Percentiles rank a stretch among this genome's conserved stretches.
phyloP scores from a whole-genome alignment of 352 stramenopile genomes.

The Aphanomyces cochlioides region DNA sequence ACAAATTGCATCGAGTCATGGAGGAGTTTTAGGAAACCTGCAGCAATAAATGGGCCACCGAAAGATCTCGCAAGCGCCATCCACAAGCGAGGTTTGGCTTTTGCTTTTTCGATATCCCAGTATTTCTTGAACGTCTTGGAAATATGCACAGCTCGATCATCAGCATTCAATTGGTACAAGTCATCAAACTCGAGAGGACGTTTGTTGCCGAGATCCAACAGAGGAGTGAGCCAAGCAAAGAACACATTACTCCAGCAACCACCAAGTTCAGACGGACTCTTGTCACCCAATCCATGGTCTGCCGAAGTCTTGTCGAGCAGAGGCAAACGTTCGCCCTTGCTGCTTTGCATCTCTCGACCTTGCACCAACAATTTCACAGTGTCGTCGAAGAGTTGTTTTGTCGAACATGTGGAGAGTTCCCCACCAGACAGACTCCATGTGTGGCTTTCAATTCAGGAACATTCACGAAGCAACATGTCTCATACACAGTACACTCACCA shows the following conservation, averaged over 20 bases:
- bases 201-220: conserved; percentile 81
- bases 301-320: not conserved
- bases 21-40: conserved; percentile 71
- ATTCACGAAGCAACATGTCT: too few relatives aligned
- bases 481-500: too few relatives aligned
- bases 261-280: conserved; percentile 53
- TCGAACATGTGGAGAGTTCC: too few relatives aligned
- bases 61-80: conserved; percentile 48
- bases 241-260: conserved; percentile 54
- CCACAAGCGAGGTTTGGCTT: conserved; percentile 9
- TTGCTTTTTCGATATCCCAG: conserved; percentile 38
- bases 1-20: conserved; percentile 85
- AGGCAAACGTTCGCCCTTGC: not conserved
- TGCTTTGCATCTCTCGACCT: not conserved
- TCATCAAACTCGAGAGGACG: conserved; percentile 75
- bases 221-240: conserved; percentile 85
- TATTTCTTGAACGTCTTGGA: conserved; percentile 43
- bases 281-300: conserved; percentile 33
- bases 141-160: conserved; percentile 66
- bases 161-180: conserved; percentile 75
- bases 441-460: too few relatives aligned
- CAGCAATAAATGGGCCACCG: conserved; percentile 45
- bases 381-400: too few relatives aligned
- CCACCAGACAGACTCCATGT: too few relatives aligned
- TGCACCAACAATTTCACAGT: too few relatives aligned